phyloP scores from a whole-genome alignment of 768 basidiomycete genomes.

The Antrodiella citrinella region DNA sequence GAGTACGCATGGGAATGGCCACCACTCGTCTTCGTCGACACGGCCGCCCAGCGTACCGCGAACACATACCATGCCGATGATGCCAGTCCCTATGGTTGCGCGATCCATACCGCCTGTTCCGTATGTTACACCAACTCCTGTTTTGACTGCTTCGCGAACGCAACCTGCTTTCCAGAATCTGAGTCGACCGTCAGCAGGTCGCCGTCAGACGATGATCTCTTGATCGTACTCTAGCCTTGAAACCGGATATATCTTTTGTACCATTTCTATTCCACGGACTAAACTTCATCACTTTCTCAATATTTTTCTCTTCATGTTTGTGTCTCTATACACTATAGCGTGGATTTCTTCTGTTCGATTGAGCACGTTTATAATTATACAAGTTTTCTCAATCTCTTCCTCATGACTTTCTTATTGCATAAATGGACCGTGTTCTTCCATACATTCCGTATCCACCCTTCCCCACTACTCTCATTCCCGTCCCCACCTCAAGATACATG shows the following conservation, averaged over 20 bases:
- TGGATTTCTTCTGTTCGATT: neutral
- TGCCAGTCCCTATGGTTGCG: neutral
- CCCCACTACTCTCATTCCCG: neutral
- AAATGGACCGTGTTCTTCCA: neutral
- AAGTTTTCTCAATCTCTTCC: neutral
- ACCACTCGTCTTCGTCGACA: neutral
- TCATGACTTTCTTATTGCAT: neutral
- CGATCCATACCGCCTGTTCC: too few relatives aligned
- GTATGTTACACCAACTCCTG: conserved; percentile 14
- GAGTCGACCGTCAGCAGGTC: conserved; percentile 16
- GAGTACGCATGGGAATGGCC: too few relatives aligned
- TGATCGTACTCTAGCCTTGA: too few relatives aligned
- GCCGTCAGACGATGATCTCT: conserved; percentile 21
- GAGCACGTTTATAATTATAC: neutral
- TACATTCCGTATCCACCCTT: neutral
- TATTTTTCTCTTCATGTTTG: neutral
- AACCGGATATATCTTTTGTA: too few relatives aligned
- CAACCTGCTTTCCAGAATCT: conserved; percentile 21
- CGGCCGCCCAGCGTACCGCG: neutral
- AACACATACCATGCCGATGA: neutral
- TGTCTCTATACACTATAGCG: conserved; percentile 1
- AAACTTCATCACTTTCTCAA: conserved; percentile 3
- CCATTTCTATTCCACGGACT: too few relatives aligned
- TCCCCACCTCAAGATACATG: neutral
- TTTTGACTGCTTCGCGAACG: conserved; percentile 12